phyloP scores from a whole-genome alignment of 2,329 filamentous ascomycete genomes.

The Cercospora sojina region DNA sequence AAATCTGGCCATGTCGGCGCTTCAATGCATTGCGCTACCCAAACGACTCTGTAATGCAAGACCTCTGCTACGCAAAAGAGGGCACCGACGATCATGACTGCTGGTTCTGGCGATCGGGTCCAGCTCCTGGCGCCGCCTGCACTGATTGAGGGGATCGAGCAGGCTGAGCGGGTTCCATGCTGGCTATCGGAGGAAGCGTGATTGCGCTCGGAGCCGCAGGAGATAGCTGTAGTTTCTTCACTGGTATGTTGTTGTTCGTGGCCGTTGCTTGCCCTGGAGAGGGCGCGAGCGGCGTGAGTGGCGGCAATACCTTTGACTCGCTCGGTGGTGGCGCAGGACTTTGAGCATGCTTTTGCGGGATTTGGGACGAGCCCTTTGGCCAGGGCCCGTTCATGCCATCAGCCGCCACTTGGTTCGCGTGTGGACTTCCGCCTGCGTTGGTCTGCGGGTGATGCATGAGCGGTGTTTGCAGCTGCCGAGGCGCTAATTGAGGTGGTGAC shows the following conservation, averaged over 20 bases:
- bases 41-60: background rate
- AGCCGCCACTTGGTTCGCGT: constrained; percentile 30
- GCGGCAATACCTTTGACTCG: constrained; percentile 29
- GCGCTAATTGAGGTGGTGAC: constrained; percentile 3
- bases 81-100: background rate
- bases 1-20: background rate
- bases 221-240: constrained; percentile 32
- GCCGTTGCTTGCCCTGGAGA: constrained; percentile 30
- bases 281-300: constrained; percentile 30
- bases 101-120: background rate
- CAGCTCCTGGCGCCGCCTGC: constrained; percentile 2
- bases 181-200: constrained; percentile 2
- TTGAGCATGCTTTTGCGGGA: constrained; percentile 36
- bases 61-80: background rate
- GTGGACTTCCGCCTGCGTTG: constrained; percentile 14
- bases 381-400: constrained; percentile 39
- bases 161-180: background rate
- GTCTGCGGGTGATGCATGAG: constrained; percentile 22
- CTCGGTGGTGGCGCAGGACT: constrained; percentile 19
- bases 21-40: background rate
- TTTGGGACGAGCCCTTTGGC: constrained; percentile 33
- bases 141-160: background rate
- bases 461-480: constrained; percentile 16
- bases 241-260: constrained; percentile 30
- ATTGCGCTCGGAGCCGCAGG: constrained; percentile 2